A percentile compares a stretch with the other conserved stretches of the same genome.
Evolutionary conservation across 176 grass and related monocot genomes (phyloP).

Genomic region (Oryza officinalis): DNA sequence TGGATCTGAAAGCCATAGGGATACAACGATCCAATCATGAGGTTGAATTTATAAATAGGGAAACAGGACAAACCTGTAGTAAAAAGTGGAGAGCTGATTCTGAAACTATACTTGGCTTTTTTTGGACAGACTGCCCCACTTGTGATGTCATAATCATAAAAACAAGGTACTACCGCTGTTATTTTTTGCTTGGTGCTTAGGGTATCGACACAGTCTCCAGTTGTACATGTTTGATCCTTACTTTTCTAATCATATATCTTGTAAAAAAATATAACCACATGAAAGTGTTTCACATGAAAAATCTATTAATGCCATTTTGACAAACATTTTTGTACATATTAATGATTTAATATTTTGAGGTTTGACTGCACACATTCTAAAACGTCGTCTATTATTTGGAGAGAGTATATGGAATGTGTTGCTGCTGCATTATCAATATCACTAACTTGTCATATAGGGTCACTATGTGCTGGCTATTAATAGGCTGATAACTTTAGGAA

Average conservation of each 20-base stretch:
- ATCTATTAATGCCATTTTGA: background rate
- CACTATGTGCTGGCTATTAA: constrained; percentile 17
- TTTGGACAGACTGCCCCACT: constrained; percentile 95
- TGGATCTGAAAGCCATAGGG: constrained; percentile 78
- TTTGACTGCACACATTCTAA: background rate
- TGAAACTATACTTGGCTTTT: constrained; percentile 88
- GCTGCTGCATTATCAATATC: constrained; percentile 12
- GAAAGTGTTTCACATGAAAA: background rate
- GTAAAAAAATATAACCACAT: background rate
- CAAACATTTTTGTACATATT: background rate
- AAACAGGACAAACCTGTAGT: constrained; percentile 64
- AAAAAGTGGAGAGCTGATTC: constrained; percentile 78
- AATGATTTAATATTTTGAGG: background rate
- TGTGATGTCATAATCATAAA: constrained; percentile 94
- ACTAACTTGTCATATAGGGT: background rate
- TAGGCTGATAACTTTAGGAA: background rate
- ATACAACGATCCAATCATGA: constrained; percentile 81
- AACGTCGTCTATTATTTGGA: background rate
- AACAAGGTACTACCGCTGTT: constrained; percentile 59
- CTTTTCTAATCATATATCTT: background rate
- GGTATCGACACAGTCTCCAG: background rate
- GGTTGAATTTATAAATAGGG: constrained; percentile 87
- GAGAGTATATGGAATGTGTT: background rate
- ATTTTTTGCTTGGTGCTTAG: background rate
- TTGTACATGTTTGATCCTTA: background rate